phyloP scores from a whole-genome alignment of 1,284 basidiomycete species.

The Exobasidium cylindrosporum region DNA sequence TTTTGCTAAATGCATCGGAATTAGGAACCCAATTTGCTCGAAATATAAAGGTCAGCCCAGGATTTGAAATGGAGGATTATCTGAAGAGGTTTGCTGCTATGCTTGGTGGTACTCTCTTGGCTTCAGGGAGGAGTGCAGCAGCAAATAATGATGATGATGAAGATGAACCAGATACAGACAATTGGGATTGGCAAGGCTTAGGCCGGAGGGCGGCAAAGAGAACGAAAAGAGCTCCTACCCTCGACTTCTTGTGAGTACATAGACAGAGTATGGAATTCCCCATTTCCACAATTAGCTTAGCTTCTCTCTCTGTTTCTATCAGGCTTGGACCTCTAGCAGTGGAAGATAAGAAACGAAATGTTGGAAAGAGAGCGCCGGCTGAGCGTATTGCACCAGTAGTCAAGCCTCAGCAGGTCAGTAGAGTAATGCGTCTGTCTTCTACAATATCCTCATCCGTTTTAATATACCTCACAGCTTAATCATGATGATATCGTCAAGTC shows the following conservation, averaged over 20 bases:
- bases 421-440: not conserved
- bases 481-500: slow-evolving; percentile 35
- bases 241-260: slow-evolving; percentile 37
- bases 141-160: slow-evolving; percentile 22
- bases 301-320: not conserved
- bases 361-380: slow-evolving; percentile 9
- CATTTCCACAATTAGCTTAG: too few relatives aligned
- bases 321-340: slow-evolving; percentile 45
- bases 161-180: slow-evolving; percentile 18
- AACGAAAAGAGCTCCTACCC: slow-evolving; percentile 32
- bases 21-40: slow-evolving; percentile 46
- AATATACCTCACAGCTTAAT: slow-evolving; percentile 15
- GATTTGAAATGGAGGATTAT: slow-evolving; percentile 49
- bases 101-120: slow-evolving; percentile 30
- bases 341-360: slow-evolving; percentile 26
- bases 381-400: slow-evolving; percentile 15
- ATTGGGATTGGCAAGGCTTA: slow-evolving; percentile 46
- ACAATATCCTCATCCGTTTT: not conserved
- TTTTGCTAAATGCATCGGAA: slow-evolving; percentile 39
- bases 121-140: slow-evolving; percentile 7
- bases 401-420: slow-evolving; percentile 18
- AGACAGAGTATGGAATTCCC: too few relatives aligned
- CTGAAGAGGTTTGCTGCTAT: slow-evolving; percentile 30
- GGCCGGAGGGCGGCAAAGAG: slow-evolving; percentile 26
- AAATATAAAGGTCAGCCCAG: slow-evolving; percentile 43